Evolutionary conservation across 495 filamentous ascomycete genomes (phyloP), one percentile per base, ranked within the genome.

Genomic region (Penicillium lividum): DNA sequence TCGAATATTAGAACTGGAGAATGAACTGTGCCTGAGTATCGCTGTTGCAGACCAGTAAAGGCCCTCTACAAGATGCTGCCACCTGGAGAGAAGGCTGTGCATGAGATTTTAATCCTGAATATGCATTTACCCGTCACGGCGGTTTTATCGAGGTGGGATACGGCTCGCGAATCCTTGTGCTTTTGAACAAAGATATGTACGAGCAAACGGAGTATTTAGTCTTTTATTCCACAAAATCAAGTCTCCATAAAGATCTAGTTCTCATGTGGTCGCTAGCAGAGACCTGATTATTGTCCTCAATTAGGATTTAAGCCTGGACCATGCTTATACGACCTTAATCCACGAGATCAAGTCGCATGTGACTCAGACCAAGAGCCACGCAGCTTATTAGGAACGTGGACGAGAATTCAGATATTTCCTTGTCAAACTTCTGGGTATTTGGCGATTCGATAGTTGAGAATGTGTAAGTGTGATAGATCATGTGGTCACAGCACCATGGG

Each of bases 401-500:
- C 15, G 33, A 36, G 22, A 22, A 2, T 22, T 22, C 22, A 22
- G 22, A 22, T 22, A 22, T 22, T 22, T 1, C 22, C 22, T 36
- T 36, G 8, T 11, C 9, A 8, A 36, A 36, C 0, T 9, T 11
- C 8, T 9, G 33, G 15, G 13, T 40, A 15, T 40, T 4, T 5
- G 15, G n/a, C 13, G 38, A 16, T n/a, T 40, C 5, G 38, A 40
- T 40, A 40, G 38, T 36, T 36, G 15, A 40, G 15, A 40, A 40
- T n/a, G 6, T 40, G 13, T 15, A n/a, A 40, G 15, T 47, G 11
- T 55, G 53, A 55, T 47, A 36, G 53, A 55, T 36, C 53, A 55
- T 22, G 22, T 46, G 29, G 9, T 9, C 28, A 8, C 16, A 34
- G 53, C 28, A 8, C 16, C 27, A 42, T 46, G 42, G 43, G 38